A percentile compares a stretch with the other conserved stretches of the same genome.
phyloP scores from a whole-genome alignment of 148 eudicot species.

The Rheum nobile region DNA sequence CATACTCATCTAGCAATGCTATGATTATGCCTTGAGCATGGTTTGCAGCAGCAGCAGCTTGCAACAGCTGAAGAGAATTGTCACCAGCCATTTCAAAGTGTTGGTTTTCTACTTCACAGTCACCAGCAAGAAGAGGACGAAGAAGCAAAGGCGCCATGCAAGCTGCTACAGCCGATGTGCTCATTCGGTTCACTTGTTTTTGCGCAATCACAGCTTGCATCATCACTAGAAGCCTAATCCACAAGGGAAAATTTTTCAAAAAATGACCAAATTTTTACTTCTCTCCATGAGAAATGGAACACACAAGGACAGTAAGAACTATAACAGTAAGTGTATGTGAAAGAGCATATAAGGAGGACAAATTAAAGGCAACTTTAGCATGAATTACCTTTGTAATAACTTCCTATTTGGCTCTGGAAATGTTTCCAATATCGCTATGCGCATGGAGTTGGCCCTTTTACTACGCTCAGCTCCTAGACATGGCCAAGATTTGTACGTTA shows the following conservation, averaged over 20 bases:
- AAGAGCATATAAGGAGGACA: not conserved
- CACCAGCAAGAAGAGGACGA: constrained; percentile 94
- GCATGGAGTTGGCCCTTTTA: constrained; percentile 68
- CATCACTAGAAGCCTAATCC: constrained; percentile 74
- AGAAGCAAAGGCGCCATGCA: constrained; percentile 99
- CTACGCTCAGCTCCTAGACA: constrained; percentile 64
- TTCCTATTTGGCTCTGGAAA: constrained; percentile 97
- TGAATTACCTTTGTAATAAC: constrained; percentile 68
- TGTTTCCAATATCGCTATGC: constrained; percentile 77
- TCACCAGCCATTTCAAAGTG: constrained; percentile 77
- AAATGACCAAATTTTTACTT: not conserved
- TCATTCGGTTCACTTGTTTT: constrained; percentile 75
- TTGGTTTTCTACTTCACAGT: constrained; percentile 71
- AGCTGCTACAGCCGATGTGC: constrained; percentile 89
- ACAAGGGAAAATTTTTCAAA: not conserved
- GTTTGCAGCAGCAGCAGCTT: constrained; percentile 99
- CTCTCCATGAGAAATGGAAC: not conserved
- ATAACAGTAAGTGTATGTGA: not conserved
- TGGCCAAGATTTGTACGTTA: constrained; percentile 1
- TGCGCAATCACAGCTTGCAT: constrained; percentile 70
- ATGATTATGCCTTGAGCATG: constrained; percentile 94
- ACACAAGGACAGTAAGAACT: not conserved
- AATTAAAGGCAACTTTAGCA: not conserved
- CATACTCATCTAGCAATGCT: constrained; percentile 83
- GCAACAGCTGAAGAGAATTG: constrained; percentile 81